Conservation (phyloP, 2,329 filamentous ascomycete species). For the Colletotrichum sojae region DNA sequence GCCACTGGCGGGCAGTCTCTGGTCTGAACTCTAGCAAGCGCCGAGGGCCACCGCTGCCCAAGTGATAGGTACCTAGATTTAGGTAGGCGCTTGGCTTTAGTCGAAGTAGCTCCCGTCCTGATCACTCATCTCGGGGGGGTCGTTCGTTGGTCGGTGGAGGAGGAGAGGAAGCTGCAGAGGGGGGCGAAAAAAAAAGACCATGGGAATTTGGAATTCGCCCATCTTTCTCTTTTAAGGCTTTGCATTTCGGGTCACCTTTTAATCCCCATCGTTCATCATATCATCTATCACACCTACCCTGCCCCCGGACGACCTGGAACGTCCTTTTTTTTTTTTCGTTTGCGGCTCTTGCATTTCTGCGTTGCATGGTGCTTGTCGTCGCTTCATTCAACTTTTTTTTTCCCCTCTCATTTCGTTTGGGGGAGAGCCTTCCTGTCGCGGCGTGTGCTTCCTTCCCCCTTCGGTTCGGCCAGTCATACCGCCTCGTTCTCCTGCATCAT, state of each 20-base stretch:
- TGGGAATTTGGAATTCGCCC: conserved; percentile 36
- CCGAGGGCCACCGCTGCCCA: not conserved
- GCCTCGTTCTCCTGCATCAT: not conserved
- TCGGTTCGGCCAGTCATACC: not conserved
- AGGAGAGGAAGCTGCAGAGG: not conserved
- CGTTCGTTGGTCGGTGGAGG: conserved; percentile 3
- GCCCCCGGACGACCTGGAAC: too few species aligned
- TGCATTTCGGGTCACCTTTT: not conserved
- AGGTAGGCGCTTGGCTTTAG: too few species aligned
- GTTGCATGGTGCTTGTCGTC: not conserved
- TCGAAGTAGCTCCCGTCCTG: not conserved
- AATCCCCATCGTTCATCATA: not conserved
- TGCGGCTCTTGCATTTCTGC: too few species aligned
- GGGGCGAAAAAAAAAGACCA: conserved; percentile 7
- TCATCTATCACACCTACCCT: not conserved
- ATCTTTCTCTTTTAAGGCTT: conserved; percentile 17
- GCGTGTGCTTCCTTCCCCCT: not conserved
- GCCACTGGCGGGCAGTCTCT: not conserved
- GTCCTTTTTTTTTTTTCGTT: not conserved
- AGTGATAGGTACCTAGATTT: too few species aligned
- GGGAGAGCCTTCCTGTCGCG: too few species aligned
- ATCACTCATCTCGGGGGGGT: not conserved
- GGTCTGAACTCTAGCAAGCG: not conserved
- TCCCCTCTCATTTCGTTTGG: too few species aligned
- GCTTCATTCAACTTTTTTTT: not conserved